Percentiles rank a stretch among this genome's conserved stretches.
Conservation (phyloP, 2,329 filamentous ascomycete species). For the Bipolaris victoriae region DNA sequence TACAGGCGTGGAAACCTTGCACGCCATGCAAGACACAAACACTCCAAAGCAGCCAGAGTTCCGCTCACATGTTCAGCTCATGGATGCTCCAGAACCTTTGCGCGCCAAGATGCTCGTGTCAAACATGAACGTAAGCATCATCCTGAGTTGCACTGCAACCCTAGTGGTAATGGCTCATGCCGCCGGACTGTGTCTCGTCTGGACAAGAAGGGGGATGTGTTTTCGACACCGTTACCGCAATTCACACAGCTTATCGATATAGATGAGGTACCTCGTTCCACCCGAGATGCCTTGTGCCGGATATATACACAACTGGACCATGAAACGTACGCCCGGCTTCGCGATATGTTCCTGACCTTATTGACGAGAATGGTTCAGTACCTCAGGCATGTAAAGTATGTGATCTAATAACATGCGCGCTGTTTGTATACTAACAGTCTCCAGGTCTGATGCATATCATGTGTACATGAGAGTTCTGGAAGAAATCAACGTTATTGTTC, state of each 20-base stretch:
- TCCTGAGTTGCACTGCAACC: conserved; percentile 6
- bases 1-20: conserved; percentile 18
- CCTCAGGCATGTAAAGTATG: neutral
- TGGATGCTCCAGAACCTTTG: conserved; percentile 12
- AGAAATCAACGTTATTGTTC: neutral
- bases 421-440: neutral
- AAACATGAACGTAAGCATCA: conserved; percentile 21
- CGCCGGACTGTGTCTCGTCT: neutral
- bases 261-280: neutral
- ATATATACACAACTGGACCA: neutral
- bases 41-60: neutral
- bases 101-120: conserved; percentile 17
- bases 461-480: neutral
- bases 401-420: neutral
- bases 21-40: conserved; percentile 18
- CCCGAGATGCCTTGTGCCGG: neutral
- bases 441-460: neutral
- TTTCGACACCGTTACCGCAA: neutral
- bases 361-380: neutral
- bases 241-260: neutral
- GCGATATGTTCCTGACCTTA: neutral
- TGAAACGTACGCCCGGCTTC: neutral
- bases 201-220: neutral
- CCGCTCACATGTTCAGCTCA: conserved; percentile 7
- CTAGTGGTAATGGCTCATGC: conserved; percentile 1